Evolutionary conservation across 208 protist species (phyloP), one percentile per base, ranked within the genome.

Genomic region (Wallacemonas sp.): DNA sequence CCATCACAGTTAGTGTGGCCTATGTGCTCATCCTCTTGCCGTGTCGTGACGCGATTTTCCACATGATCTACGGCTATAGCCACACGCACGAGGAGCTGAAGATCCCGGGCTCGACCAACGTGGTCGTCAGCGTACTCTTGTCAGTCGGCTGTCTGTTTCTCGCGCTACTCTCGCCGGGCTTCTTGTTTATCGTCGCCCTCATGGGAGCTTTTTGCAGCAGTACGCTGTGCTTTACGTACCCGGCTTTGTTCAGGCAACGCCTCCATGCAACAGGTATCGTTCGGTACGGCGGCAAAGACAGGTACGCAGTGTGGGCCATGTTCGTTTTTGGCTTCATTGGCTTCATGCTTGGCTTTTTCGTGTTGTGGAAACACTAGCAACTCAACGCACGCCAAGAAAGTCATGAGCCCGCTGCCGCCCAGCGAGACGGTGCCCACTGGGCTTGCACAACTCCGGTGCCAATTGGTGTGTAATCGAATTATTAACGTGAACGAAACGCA

Each of bases 1-100:
- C 79, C 41, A 52, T 88, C 26, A 85, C 85, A 0, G 63, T 88
- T 26, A 83, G 66, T 29, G 46, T 85, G 24, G 85, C 85, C 21
- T 91, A 89, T 50, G 81, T 81, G 26, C 63, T 91, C 27, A 73
- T 91, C 24, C 63, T 91, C 33, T 78, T 91, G 41, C 85, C 85
- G 24, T 78, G 63, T 52, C 68, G 85, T 34, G 85, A 91, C 52
- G 81, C 79, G 1, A 59, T 88, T 9, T 79, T 89, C 34, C 71
- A 73, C 26, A 69, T 91, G 33, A 22, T 78, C 24, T 85, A 79
- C 60, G 84, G 84, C 6, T 87, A 81, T 63, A 91, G 67, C 26
- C 57, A 74, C 32, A 68, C 72, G 27, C 75, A 81, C 29, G 62
- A 77, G 29, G 58, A 48, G 24, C 30, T 65, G 17, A 63, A 66